These are phyloP conservation scores for Eremochloa ophiuroides DNA, from an alignment of 176 grass and related monocot genomes.

Conservation along the genomic window DNA sequence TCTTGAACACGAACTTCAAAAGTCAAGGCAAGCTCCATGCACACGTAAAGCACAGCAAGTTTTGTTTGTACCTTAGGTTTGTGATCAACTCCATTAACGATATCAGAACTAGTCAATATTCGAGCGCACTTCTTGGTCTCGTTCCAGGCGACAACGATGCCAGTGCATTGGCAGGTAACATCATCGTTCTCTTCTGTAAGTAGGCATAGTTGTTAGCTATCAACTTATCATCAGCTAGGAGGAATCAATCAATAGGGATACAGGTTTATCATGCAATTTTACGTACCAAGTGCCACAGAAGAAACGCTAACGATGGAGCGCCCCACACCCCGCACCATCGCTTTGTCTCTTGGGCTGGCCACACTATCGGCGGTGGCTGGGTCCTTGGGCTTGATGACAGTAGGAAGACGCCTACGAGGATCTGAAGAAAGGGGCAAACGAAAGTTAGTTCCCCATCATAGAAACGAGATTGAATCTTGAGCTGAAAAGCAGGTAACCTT, in stretches of 20 bases:
- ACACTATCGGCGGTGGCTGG: background rate
- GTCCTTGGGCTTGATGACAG: background rate
- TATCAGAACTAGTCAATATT: background rate
- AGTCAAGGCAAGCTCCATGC: background rate
- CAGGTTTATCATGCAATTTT: no score
- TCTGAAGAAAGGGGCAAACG: background rate
- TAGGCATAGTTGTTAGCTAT: no score
- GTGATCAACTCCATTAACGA: background rate
- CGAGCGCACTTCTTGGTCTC: background rate
- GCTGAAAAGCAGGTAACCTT: background rate
- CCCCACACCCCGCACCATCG: background rate
- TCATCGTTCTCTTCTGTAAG: no score
- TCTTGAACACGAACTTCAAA: background rate
- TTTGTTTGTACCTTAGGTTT: background rate
- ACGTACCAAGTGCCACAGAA: background rate
- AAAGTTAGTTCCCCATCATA: background rate
- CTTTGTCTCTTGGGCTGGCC: background rate
- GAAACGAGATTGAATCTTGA: background rate
- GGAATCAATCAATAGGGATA: no score
- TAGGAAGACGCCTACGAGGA: background rate
- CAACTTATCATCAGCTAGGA: no score
- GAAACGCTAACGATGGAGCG: background rate
- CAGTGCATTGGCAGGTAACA: background rate
- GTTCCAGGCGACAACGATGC: background rate
- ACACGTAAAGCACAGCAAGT: background rate